A percentile compares a stretch with the other conserved stretches of the same genome.
phyloP scores from a whole-genome alignment of 78 protist genomes.

The Planoprotostelium fungivorum region DNA sequence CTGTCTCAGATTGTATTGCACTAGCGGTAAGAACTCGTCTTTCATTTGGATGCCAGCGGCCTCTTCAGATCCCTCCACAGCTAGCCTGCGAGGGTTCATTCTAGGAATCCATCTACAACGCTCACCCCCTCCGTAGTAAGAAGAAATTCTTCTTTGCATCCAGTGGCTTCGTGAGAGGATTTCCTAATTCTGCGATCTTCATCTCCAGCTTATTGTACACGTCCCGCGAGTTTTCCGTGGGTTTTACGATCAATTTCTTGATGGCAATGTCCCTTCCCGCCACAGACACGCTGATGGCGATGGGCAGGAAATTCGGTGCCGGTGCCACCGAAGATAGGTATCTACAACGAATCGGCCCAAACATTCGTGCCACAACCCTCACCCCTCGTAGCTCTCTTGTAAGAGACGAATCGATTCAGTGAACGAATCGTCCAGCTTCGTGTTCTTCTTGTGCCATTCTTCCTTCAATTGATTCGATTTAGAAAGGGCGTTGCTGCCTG shows the following conservation, averaged over 20 bases:
- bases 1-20: neutral
- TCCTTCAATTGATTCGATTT: neutral
- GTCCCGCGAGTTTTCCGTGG: neutral
- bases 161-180: neutral
- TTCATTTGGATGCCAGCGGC: neutral
- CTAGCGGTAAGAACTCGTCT: neutral
- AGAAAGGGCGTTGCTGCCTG: neutral
- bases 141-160: neutral
- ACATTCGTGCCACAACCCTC: neutral
- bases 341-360: neutral
- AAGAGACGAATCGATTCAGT: neutral
- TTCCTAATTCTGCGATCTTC: neutral
- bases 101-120: neutral
- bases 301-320: neutral
- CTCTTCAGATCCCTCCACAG: neutral
- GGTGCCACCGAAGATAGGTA: neutral
- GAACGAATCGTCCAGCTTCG: neutral
- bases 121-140: neutral
- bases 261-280: neutral
- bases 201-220: neutral
- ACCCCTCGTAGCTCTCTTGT: neutral
- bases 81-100: neutral
- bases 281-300: neutral
- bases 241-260: neutral
- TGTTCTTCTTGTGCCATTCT: neutral